Base-by-base conservation (phyloP, 345 rosid species). In the Eutrema yunnanense region DNA sequence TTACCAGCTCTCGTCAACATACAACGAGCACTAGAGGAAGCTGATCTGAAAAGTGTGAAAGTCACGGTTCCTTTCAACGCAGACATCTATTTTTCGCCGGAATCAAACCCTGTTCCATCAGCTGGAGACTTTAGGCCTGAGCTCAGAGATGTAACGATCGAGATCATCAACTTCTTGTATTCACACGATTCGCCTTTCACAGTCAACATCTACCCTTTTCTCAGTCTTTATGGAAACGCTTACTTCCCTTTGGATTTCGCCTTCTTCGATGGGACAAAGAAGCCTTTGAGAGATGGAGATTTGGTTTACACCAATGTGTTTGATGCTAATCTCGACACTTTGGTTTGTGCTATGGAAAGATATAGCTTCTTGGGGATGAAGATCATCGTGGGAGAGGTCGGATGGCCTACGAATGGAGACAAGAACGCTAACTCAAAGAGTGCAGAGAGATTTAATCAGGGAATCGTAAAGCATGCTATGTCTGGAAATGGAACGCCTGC, bases 391-490 rank as follows among this genome's bases (percentile, higher is more conserved):
- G 96, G 97, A 62, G 97, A 91, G 56, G 82, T 89, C 0, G 97
- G 97, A 22, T 88, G 97, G 96, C 97, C 96, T 27, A 91, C 92
- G 0, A 92, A 91, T 30, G 92, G 96, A 26, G 81, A 88, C 47
- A 80, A 72, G 66, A 79, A 62, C 40, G 92, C 92, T 2, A 88
- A 89, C 46, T 13, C 75, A 10, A 44, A 53, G 13, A 79, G 75
- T 41, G 92, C 97, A 9, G 79, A 80, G 68, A 81, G 74, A 80
- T 91, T 91, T 72, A 86, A 86, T 42, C 91, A 85, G 16, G 97
- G 92, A 5, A 69, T 91, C 46, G 68, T 87, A 40, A 54, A 53
- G 55, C 89, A 85, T 67, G 84, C 79, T 43, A 8, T 83, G 67
- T 82, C 80, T 19, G 92, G 92, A 8, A 58, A 61, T 29, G 97